Percentiles rank a stretch among this genome's conserved stretches.
These are phyloP conservation scores for Brasilioporus rufonigricans DNA, from an alignment of 768 basidiomycete genomes.

Conservation along the genomic window DNA sequence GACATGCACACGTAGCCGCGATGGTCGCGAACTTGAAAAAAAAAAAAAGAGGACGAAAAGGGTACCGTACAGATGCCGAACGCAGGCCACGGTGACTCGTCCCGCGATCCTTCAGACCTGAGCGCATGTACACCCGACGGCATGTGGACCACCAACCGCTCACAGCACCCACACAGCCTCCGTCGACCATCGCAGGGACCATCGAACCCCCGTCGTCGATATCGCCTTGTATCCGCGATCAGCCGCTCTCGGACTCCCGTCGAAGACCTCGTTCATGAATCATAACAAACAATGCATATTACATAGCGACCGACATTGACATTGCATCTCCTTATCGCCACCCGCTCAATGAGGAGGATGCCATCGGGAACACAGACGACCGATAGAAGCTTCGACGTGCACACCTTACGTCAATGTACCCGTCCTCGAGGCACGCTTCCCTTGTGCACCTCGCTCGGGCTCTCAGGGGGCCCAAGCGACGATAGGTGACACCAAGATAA, in stretches of 20 bases:
- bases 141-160: no score
- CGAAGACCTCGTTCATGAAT: not conserved
- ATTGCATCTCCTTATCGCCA: conserved; percentile 13
- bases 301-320: not conserved
- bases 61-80: not conserved
- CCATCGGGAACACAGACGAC: not conserved
- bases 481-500: no score
- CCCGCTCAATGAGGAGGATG: not conserved
- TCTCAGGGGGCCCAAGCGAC: conserved; percentile 1
- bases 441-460: not conserved
- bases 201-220: not conserved
- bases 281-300: not conserved
- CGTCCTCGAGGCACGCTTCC: conserved; percentile 14
- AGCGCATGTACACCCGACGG: not conserved
- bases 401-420: conserved; percentile 11
- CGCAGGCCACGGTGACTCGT: no score
- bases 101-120: not conserved
- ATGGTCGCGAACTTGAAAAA: no score
- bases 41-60: not conserved
- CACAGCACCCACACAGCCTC: not conserved
- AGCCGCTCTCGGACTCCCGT: not conserved
- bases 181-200: no score
- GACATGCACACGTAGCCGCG: no score
- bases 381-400: conserved; percentile 5
- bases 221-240: conserved; percentile 9